phyloP scores from a whole-genome alignment of 768 basidiomycete species.

The Favolaschia claudopus region DNA sequence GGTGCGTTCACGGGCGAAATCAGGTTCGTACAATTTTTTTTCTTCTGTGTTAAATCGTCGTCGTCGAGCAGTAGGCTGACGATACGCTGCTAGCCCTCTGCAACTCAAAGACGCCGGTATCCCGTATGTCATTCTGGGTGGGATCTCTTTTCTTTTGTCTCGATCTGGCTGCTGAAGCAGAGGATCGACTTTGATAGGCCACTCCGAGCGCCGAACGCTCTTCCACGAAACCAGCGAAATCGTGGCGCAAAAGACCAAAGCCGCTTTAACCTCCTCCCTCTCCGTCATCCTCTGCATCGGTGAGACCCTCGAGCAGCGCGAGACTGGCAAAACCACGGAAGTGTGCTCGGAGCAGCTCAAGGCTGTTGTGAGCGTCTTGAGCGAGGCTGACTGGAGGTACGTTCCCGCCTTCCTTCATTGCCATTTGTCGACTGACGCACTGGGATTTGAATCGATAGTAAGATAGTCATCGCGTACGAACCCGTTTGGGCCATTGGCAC shows the following conservation, averaged over 20 bases:
- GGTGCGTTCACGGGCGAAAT: constrained; percentile 98
- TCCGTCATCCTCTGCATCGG: constrained; percentile 96
- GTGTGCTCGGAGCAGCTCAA: constrained; percentile 87
- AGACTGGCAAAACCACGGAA: constrained; percentile 74
- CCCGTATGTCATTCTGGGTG: constrained; percentile 92
- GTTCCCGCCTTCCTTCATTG: constrained; percentile 28
- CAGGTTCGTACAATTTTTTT: constrained; percentile 70
- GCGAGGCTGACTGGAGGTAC: constrained; percentile 82
- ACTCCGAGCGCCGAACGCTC: constrained; percentile 94
- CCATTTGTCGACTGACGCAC: not conserved
- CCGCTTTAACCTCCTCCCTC: constrained; percentile 77
- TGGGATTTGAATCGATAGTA: constrained; percentile 50
- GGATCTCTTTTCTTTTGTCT: constrained; percentile 21
- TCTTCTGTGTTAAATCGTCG: too few relatives aligned
- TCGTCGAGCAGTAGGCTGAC: not conserved
- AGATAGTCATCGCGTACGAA: constrained; percentile 95
- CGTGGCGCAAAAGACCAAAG: constrained; percentile 87
- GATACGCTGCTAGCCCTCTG: constrained; percentile 58
- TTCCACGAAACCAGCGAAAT: constrained; percentile 88
- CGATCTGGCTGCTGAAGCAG: not conserved
- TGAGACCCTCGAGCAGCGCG: constrained; percentile 90
- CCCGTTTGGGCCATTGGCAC: constrained; percentile 99
- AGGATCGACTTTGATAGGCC: constrained; percentile 57
- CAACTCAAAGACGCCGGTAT: constrained; percentile 90
- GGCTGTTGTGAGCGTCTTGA: constrained; percentile 70